phyloP scores from a whole-genome alignment of 2,329 filamentous ascomycete genomes.

The Cordyceps farinosa region DNA sequence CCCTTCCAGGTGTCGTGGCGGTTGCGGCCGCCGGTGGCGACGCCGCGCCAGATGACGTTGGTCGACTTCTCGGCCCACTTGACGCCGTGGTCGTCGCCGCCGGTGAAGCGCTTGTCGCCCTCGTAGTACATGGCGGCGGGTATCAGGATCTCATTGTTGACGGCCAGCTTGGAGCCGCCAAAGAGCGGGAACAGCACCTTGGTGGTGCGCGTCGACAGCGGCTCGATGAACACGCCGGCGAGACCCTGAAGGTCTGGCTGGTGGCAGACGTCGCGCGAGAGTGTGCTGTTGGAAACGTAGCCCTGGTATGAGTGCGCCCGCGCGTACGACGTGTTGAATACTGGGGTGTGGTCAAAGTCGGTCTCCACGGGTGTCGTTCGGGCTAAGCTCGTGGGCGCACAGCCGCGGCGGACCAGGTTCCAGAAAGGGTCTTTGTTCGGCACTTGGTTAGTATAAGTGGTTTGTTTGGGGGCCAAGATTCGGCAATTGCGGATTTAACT shows the following conservation, averaged over 20 bases:
- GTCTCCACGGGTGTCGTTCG: constrained; percentile 43
- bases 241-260: constrained; percentile 61
- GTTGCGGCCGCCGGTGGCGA: constrained; percentile 62
- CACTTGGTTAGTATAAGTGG: background rate
- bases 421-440: constrained; percentile 48
- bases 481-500: constrained; percentile 21
- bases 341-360: constrained; percentile 43
- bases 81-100: constrained; percentile 49
- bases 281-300: constrained; percentile 59
- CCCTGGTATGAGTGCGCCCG: constrained; percentile 51
- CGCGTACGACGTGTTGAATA: constrained; percentile 44
- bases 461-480: no score
- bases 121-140: constrained; percentile 68
- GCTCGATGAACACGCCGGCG: constrained; percentile 62
- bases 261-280: constrained; percentile 61
- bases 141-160: constrained; percentile 68
- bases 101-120: constrained; percentile 59
- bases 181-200: constrained; percentile 62
- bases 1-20: constrained; percentile 61
- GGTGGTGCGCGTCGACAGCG: constrained; percentile 54
- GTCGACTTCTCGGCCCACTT: constrained; percentile 56
- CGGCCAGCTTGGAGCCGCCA: constrained; percentile 63
- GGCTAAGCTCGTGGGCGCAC: constrained; percentile 59
- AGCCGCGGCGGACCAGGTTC: constrained; percentile 56
- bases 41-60: constrained; percentile 60